Evolutionary conservation across 768 basidiomycete genomes (phyloP).

Genomic region (Pulveroboletus ravenelii): DNA sequence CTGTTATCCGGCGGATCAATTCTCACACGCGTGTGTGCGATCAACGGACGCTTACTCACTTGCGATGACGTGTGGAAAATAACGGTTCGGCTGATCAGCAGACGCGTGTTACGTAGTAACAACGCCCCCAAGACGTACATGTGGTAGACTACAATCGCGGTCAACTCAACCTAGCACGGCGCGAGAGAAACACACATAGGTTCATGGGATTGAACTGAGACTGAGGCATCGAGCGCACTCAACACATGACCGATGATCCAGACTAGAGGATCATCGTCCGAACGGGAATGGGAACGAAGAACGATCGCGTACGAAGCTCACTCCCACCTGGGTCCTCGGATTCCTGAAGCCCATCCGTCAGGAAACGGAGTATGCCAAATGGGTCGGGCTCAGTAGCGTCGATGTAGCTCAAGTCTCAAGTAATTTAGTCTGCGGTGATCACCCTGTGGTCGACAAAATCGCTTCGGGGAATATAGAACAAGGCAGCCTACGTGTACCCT

Average conservation of each 20-base stretch:
- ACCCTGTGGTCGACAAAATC: not conserved
- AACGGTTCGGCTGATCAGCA: slow-evolving; percentile 30
- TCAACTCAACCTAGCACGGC: not conserved
- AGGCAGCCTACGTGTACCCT: slow-evolving; percentile 33
- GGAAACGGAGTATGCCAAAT: slow-evolving; percentile 46
- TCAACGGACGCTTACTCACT: slow-evolving; percentile 26
- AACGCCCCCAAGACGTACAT: slow-evolving; percentile 28
- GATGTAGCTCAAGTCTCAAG: no score
- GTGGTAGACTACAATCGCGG: slow-evolving; percentile 42
- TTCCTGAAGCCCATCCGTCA: slow-evolving; percentile 50
- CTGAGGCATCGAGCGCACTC: slow-evolving; percentile 44
- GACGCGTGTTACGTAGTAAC: not conserved
- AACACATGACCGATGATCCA: slow-evolving; percentile 51
- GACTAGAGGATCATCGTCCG: slow-evolving; percentile 22
- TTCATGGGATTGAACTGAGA: slow-evolving; percentile 40
- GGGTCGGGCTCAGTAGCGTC: no score
- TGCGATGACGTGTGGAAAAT: slow-evolving; percentile 44
- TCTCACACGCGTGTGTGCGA: not conserved
- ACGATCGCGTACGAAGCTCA: slow-evolving; percentile 3
- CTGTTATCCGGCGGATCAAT: not conserved
- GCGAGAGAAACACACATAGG: slow-evolving; percentile 33
- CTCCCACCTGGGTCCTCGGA: slow-evolving; percentile 48
- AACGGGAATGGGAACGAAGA: not conserved
- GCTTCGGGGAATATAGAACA: not conserved
- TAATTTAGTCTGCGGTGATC: slow-evolving; percentile 34